phyloP scores from a whole-genome alignment of 768 basidiomycete species.

The Podaxis carcinomalis region DNA sequence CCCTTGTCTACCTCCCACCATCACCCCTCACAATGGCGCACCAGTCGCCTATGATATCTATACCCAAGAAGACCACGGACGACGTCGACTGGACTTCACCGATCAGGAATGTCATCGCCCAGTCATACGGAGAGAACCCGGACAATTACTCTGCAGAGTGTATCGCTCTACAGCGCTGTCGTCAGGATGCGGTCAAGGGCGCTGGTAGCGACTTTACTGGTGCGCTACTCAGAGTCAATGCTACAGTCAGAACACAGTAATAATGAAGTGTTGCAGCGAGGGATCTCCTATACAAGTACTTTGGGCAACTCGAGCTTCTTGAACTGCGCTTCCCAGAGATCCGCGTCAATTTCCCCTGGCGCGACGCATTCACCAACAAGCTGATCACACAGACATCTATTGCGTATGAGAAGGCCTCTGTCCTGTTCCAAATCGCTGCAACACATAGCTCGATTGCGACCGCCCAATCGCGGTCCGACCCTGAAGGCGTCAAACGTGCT shows the following conservation, averaged over 20 bases:
- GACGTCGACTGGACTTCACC: slow-evolving; percentile 96
- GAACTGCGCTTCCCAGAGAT: slow-evolving; percentile 97
- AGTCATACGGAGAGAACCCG: slow-evolving; percentile 91
- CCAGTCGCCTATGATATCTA: slow-evolving; percentile 86
- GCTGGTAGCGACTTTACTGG: slow-evolving; percentile 96
- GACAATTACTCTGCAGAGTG: slow-evolving; percentile 86
- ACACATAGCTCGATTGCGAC: slow-evolving; percentile 91
- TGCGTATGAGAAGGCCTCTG: slow-evolving; percentile 96
- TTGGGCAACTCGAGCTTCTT: slow-evolving; percentile 95
- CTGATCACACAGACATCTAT: slow-evolving; percentile 92
- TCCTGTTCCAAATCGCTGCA: slow-evolving; percentile 93
- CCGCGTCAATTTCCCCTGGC: slow-evolving; percentile 93
- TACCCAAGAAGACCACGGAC: slow-evolving; percentile 91
- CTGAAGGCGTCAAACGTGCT: slow-evolving; percentile 88
- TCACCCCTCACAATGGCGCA: slow-evolving; percentile 47
- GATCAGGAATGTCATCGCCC: slow-evolving; percentile 79
- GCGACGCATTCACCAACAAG: slow-evolving; percentile 95
- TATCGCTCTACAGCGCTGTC: slow-evolving; percentile 78
- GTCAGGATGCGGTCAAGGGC: slow-evolving; percentile 94
- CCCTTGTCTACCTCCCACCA: slow-evolving; percentile 1
- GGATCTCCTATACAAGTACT: slow-evolving; percentile 98
- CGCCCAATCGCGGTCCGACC: slow-evolving; percentile 79
- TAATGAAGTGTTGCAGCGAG: slow-evolving; percentile 44
- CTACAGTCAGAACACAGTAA: not conserved
- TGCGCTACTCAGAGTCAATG: slow-evolving; percentile 26